Base-by-base conservation (phyloP, 2,329 filamentous ascomycete genomes). In the Fusarium sp. region DNA sequence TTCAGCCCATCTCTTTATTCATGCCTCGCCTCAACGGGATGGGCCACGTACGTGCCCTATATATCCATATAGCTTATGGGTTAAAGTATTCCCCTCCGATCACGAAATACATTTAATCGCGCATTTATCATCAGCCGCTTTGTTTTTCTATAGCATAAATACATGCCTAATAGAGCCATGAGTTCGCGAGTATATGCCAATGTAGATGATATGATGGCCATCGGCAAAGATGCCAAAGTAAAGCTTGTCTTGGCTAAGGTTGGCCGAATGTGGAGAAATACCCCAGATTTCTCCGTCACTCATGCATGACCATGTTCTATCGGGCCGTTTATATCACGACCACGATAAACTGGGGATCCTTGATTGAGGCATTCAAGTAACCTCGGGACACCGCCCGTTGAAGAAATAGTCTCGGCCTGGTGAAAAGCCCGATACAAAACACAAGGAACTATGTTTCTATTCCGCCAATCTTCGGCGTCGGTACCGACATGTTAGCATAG, bases 341-440 rank as follows among this genome's bases (percentile, higher is more conserved):
- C 18, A 12, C 24, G 13, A 26, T 14, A 6, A 15, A 36, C 36
- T n/a, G 5, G 36, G 31, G 24, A 59, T 24, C 0, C 10, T n/a
- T 7, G 5, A 8, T 4, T 10, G 3, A 3, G n/a, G 7, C 2
- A 22, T 7, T n/a, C 2, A 1, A 36, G 9, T 0, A 31, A 1
- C 9, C 7, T 28, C n/a, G 45, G 36, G 7, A 4, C 0, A 20
- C 22, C 9, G 33, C 18, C 57, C 0, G 20, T 33, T 41, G 3
- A 18, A 39, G 24, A 38, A 13, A 13, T 13, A 0, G 17, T 26
- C 31, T 36, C 17, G 0, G 15, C 17, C 14, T 26, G 9, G 20
- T 5, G 18, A 14, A 0, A 0, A 39, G 7, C 0, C 2, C 1
- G 2, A 10, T 0, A 5, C 3, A 18, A 0, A 17, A n/a, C 12